These are phyloP conservation scores for Lycium barbarum DNA, from an alignment of 257 asterid genomes.

Conservation along the genomic window DNA sequence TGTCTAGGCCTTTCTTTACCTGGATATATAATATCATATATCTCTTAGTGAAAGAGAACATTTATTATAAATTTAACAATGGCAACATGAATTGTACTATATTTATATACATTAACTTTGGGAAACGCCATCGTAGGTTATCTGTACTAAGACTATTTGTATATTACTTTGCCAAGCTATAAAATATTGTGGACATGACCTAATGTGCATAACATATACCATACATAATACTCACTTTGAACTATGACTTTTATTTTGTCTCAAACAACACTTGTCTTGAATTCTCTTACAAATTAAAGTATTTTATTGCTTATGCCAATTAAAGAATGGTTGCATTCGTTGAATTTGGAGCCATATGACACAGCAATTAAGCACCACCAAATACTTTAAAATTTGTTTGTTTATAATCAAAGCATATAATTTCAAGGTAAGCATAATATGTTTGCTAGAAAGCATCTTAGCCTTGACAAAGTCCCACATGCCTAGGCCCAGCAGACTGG, in stretches of 20 bases:
- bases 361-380: conserved; percentile 44
- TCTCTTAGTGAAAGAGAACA: neutral
- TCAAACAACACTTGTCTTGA: conserved; percentile 46
- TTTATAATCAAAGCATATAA: conserved; percentile 43
- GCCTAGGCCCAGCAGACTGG: too few species aligned
- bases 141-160: conserved; percentile 34
- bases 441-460: too few species aligned
- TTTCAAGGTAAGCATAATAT: neutral
- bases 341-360: conserved; percentile 37
- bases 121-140: conserved; percentile 52
- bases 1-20: neutral
- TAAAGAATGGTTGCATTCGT: conserved; percentile 37
- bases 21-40: neutral
- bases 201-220: conserved; percentile 26
- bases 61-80: neutral
- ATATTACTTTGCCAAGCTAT: conserved; percentile 14
- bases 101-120: neutral
- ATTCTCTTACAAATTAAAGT: conserved; percentile 31
- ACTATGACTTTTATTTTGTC: conserved; percentile 27
- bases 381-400: conserved; percentile 41
- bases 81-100: neutral
- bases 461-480: too few species aligned
- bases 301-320: conserved; percentile 26
- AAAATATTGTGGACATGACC: conserved; percentile 29
- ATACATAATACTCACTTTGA: conserved; percentile 14